These are phyloP conservation scores for Geotrichum bryndzae DNA, from an alignment of 1,139 yeast genomes.

Conservation along the genomic window DNA sequence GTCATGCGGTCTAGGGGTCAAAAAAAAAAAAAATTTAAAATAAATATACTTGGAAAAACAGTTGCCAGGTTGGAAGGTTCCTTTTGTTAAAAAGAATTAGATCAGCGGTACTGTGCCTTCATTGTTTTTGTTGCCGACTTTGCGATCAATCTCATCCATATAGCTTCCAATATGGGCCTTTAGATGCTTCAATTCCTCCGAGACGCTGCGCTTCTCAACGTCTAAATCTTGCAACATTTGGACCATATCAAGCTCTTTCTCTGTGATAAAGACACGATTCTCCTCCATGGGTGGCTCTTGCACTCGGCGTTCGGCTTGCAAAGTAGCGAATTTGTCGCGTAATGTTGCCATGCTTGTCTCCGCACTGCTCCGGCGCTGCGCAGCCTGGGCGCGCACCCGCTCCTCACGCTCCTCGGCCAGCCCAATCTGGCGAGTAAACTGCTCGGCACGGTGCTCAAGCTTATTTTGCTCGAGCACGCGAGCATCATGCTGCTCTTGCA, in stretches of 20 bases:
- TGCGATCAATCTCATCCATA: constrained; percentile 42
- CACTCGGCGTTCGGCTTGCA: constrained; percentile 47
- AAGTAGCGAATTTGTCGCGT: constrained; percentile 43
- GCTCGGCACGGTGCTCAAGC: constrained; percentile 45
- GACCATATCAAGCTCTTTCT: constrained; percentile 39
- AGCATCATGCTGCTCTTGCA: constrained; percentile 46
- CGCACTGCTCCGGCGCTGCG: constrained; percentile 43
- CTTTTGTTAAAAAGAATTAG: too few species aligned
- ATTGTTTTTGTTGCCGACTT: too few species aligned
- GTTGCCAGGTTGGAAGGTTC: too few species aligned
- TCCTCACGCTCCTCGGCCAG: constrained; percentile 50
- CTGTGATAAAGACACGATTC: constrained; percentile 44
- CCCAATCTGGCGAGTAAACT: constrained; percentile 48
- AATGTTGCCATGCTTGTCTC: constrained; percentile 44
- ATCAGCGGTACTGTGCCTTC: too few species aligned
- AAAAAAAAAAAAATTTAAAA: too few species aligned
- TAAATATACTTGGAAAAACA: too few species aligned
- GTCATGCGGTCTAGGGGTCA: too few species aligned
- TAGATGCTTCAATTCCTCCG: constrained; percentile 25
- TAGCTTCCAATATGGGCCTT: constrained; percentile 49
- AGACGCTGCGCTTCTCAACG: background rate
- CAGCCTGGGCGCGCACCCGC: constrained; percentile 47
- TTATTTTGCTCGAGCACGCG: constrained; percentile 44
- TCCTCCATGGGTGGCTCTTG: constrained; percentile 49
- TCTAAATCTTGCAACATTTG: background rate